Conservation (phyloP, 805 yeast genomes). For the Jamesozyma jinghongensis region DNA sequence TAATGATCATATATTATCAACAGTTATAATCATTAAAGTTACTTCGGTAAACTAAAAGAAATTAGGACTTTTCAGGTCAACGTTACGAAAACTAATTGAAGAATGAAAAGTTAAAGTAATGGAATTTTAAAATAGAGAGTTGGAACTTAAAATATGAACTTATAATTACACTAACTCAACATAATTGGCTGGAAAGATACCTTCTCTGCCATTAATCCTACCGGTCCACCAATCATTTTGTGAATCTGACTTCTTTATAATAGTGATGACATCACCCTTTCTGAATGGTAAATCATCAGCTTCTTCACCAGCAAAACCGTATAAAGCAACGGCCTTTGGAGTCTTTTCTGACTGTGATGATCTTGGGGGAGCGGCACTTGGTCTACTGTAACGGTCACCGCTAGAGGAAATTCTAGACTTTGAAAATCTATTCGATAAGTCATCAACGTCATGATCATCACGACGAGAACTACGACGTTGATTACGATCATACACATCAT, state of each 20-base stretch:
- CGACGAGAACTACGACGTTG: constrained; percentile 15
- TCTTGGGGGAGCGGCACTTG: constrained; percentile 5
- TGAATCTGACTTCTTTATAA: constrained; percentile 77
- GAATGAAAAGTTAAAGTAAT: background rate
- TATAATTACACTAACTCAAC: constrained; percentile 52
- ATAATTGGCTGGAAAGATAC: constrained; percentile 98
- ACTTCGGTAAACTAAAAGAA: no score
- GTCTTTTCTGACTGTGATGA: constrained; percentile 25
- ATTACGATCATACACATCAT: constrained; percentile 63
- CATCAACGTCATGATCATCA: constrained; percentile 27
- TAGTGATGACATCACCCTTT: constrained; percentile 89
- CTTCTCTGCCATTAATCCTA: constrained; percentile 69
- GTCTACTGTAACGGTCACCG: constrained; percentile 10
- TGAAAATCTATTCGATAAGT: constrained; percentile 32
- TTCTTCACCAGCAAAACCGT: constrained; percentile 86
- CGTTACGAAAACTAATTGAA: no score
- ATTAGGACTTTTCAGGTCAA: no score
- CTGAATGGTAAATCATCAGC: constrained; percentile 83
- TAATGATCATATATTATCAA: no score
- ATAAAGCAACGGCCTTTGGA: constrained; percentile 83
- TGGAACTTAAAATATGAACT: background rate
- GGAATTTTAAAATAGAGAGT: background rate
- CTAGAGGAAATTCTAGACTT: constrained; percentile 34
- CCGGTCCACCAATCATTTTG: constrained; percentile 99
- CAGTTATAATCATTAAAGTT: no score